Percentiles rank a stretch among this genome's conserved stretches.
These are phyloP conservation scores for Phaeosphaeria sp. DNA, from an alignment of 2,329 filamentous ascomycete genomes.

Conservation along the genomic window DNA sequence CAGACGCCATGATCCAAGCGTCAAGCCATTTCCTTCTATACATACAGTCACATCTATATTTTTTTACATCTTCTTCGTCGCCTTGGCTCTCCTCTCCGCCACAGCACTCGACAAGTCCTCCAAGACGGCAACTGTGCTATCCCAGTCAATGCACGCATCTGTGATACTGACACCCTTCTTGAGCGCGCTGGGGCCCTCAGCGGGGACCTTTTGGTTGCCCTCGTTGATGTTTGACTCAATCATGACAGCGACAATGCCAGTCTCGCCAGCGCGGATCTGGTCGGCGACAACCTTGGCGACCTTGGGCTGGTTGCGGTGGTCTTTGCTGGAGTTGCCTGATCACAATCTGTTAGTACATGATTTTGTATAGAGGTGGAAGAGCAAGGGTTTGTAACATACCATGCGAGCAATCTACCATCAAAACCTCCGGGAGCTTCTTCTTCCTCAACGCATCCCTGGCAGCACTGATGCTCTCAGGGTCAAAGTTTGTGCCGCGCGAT, in stretches of 20 bases:
- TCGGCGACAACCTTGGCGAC: slow-evolving; percentile 83
- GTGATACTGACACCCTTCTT: slow-evolving; percentile 95
- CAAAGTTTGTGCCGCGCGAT: slow-evolving; percentile 91
- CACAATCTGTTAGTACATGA: slow-evolving; percentile 19
- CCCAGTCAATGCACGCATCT: slow-evolving; percentile 95
- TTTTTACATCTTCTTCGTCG: slow-evolving; percentile 17
- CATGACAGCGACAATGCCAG: slow-evolving; percentile 93
- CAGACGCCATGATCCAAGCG: neutral
- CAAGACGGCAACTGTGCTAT: slow-evolving; percentile 78
- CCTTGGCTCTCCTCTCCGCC: slow-evolving; percentile 69
- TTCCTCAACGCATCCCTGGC: slow-evolving; percentile 79
- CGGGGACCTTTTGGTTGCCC: slow-evolving; percentile 76
- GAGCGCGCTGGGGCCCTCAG: slow-evolving; percentile 77
- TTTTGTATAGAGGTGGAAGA: neutral
- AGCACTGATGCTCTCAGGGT: slow-evolving; percentile 79
- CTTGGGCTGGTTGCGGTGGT: slow-evolving; percentile 96
- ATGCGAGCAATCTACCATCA: slow-evolving; percentile 99
- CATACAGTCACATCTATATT: neutral
- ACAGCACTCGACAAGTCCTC: slow-evolving; percentile 88
- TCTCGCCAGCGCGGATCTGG: slow-evolving; percentile 86
- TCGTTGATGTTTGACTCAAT: slow-evolving; percentile 98
- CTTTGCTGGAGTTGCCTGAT: slow-evolving; percentile 91
- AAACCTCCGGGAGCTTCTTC: slow-evolving; percentile 84
- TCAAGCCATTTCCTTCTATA: neutral
- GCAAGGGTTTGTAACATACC: slow-evolving; percentile 60